Evolutionary conservation across 306 rosid genomes (phyloP), one percentile per base, ranked within the genome.

Genomic region (Myrica gale): DNA sequence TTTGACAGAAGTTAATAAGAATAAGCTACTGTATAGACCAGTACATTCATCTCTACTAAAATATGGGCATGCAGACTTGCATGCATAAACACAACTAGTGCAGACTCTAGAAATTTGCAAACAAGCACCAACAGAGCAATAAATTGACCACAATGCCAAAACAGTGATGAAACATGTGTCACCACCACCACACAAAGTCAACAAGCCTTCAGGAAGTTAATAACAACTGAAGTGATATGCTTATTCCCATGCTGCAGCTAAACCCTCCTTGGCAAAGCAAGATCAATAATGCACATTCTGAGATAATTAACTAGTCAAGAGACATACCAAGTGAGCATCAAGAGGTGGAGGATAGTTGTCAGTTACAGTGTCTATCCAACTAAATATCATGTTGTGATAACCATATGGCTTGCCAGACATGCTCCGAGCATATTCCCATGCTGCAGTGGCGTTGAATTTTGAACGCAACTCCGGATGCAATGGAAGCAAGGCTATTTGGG

Each of bases 271-370:
- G 78, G 15, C 71, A 73, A 79, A 23, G 44, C 42, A 44, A 47
- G 54, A 61, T 81, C 76, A 69, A 73, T 46, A 67, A 20, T 6
- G 69, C 69, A 70, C 69, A 52, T 19, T 85, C 37, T 32, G 37
- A 32, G 37, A 32, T 69, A 61, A 45, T 54, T 75, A 71, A 46
- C 51, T 8, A 63, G 41, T 66, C 42, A 43, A 69, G 50, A 70
- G 19, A 61, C 68, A 42, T 88, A 95, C 97, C 97, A 92, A 90
- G 96, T 95, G 96, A 90, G 98, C 96, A 92, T 95, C 98, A 90
- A 95, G 98, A 89, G 98, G 98, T 68, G 98, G 98, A 74, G 98
- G 98, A 85, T 87, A 95, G 89, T 95, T 95, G 79, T 95, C 98
- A 2, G 95, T 78, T 81, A 92, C 84, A 9, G 98, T 95, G 86